These are phyloP conservation scores for Psophocarpus tetragonolobus DNA, from an alignment of 306 rosid species.

Conservation along the genomic window DNA sequence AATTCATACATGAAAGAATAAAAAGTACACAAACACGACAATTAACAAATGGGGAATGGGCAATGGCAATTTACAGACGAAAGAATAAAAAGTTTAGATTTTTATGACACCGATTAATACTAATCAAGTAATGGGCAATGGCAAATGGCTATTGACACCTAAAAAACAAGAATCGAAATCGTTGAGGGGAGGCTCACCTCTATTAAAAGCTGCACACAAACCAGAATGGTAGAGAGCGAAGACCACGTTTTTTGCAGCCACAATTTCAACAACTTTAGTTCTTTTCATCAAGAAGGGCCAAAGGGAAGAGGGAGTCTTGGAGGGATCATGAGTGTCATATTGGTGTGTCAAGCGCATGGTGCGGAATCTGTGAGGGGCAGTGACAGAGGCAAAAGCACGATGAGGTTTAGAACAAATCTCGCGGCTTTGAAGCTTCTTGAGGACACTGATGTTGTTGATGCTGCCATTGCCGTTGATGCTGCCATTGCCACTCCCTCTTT, in stretches of 20 bases:
- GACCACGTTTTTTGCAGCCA: conserved; percentile 76
- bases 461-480: conserved; percentile 32
- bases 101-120: background rate
- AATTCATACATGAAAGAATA: background rate
- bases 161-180: background rate
- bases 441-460: conserved; percentile 31
- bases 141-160: background rate
- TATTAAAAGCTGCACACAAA: conserved; percentile 86
- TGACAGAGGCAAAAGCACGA: conserved; percentile 72
- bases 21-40: background rate
- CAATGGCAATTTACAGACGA: background rate
- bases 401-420: conserved; percentile 76
- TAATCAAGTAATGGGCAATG: background rate
- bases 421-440: conserved; percentile 80
- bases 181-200: conserved; percentile 50
- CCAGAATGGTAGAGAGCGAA: conserved; percentile 92
- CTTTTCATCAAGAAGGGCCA: conserved; percentile 81
- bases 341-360: conserved; percentile 77
- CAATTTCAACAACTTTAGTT: conserved; percentile 77
- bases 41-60: background rate
- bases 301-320: conserved; percentile 62
- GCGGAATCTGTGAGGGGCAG: conserved; percentile 78
- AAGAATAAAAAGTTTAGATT: background rate
- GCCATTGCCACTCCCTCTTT: conserved; percentile 36
- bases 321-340: conserved; percentile 76